Conservation (phyloP, 768 basidiomycete species). For the Omphalotus guepiniiformis region DNA sequence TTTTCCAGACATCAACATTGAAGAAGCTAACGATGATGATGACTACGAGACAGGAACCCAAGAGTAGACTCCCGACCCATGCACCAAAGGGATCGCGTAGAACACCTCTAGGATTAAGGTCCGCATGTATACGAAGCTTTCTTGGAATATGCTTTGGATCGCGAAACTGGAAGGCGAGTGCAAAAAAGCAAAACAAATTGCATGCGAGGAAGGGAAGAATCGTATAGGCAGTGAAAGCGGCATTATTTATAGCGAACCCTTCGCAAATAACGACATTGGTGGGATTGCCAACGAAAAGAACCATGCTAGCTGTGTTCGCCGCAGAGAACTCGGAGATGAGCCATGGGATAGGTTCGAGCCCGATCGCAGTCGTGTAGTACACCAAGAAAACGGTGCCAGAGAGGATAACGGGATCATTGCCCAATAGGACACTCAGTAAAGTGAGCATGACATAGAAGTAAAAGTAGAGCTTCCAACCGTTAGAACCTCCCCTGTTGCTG, state of each 20-base stretch:
- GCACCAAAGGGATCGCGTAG: conserved; percentile 76
- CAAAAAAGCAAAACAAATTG: conserved; percentile 56
- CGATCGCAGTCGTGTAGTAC: conserved; percentile 76
- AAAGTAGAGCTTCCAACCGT: conserved; percentile 69
- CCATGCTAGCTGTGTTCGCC: conserved; percentile 75
- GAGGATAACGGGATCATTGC: conserved; percentile 92
- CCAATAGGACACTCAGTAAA: conserved; percentile 70
- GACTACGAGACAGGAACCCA: conserved; percentile 64
- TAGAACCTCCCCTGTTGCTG: conserved; percentile 69
- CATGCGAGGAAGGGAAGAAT: conserved; percentile 76
- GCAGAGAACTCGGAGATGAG: conserved; percentile 73
- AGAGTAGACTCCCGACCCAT: conserved; percentile 62
- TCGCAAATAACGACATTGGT: conserved; percentile 93
- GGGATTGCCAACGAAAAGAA: conserved; percentile 82
- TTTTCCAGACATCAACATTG: conserved; percentile 77
- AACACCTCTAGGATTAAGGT: conserved; percentile 51
- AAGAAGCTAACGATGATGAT: conserved; percentile 76
- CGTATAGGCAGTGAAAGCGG: conserved; percentile 77
- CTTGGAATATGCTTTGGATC: conserved; percentile 50
- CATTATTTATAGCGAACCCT: conserved; percentile 75
- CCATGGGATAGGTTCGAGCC: conserved; percentile 57
- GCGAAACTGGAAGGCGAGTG: conserved; percentile 58
- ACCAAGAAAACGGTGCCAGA: conserved; percentile 88
- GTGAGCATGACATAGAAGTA: conserved; percentile 86
- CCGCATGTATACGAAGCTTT: conserved; percentile 29